These are phyloP conservation scores for Ustulina deusta DNA, from an alignment of 2,329 filamentous ascomycete species.

Conservation along the genomic window DNA sequence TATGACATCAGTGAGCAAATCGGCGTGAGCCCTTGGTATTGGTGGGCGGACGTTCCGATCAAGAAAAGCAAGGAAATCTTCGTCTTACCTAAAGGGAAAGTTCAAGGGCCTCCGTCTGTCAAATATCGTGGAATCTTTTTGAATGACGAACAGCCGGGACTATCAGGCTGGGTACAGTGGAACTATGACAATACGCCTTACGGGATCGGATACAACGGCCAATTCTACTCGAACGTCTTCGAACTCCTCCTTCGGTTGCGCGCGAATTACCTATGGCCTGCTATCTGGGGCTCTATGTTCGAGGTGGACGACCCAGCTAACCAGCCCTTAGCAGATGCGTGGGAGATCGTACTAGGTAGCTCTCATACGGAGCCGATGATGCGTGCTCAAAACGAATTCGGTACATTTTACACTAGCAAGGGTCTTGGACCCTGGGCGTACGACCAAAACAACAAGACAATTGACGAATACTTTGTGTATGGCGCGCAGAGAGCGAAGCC, in stretches of 20 bases:
- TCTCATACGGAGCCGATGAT: constrained; percentile 81
- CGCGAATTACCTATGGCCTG: constrained; percentile 82
- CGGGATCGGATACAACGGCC: constrained; percentile 64
- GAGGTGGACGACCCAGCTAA: constrained; percentile 77
- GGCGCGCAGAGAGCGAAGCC: constrained; percentile 73
- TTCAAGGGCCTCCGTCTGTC: constrained; percentile 70
- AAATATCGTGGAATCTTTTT: constrained; percentile 78
- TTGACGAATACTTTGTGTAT: constrained; percentile 75
- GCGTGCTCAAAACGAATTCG: constrained; percentile 69
- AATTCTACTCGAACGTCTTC: constrained; percentile 77
- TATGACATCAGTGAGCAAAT: constrained; percentile 81
- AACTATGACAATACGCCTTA: constrained; percentile 59
- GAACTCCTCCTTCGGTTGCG: constrained; percentile 76
- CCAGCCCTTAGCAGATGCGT: constrained; percentile 78
- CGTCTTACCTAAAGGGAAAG: constrained; percentile 64
- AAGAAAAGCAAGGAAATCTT: constrained; percentile 66
- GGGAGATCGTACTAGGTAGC: constrained; percentile 77
- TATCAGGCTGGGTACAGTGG: constrained; percentile 72
- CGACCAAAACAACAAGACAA: constrained; percentile 75
- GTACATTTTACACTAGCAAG: constrained; percentile 59
- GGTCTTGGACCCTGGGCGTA: constrained; percentile 73
- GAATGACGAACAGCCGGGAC: constrained; percentile 75
- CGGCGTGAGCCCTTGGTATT: constrained; percentile 78
- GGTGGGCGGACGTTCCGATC: constrained; percentile 72
- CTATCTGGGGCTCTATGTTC: constrained; percentile 78